Conservation (phyloP, 495 filamentous ascomycete genomes). For the Aspergillus egyptiacus region DNA sequence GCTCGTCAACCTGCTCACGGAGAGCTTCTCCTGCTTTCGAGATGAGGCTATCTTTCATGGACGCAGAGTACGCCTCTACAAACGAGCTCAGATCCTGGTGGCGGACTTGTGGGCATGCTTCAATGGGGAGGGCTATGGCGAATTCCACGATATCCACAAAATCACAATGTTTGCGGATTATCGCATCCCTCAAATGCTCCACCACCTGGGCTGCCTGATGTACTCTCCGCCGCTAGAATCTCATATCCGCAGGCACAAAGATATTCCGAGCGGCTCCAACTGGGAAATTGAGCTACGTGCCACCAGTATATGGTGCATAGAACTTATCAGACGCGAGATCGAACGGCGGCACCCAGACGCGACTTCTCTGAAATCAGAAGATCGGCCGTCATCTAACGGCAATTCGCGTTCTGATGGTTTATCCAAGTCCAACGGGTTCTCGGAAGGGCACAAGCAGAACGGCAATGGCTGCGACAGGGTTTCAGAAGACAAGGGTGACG, state of each 20-base stretch:
- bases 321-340: conserved; percentile 84
- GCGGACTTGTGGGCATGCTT: conserved; percentile 96
- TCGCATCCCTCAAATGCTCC: conserved; percentile 87
- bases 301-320: conserved; percentile 89
- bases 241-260: conserved; percentile 55
- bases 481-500: conserved; percentile 4
- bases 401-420: neutral
- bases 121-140: conserved; percentile 68
- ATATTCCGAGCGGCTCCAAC: conserved; percentile 61
- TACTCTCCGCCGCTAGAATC: conserved; percentile 75
- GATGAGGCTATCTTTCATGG: conserved; percentile 72
- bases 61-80: conserved; percentile 73
- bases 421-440: neutral
- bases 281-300: conserved; percentile 90
- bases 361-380: conserved; percentile 18
- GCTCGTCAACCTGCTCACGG: conserved; percentile 74
- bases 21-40: conserved; percentile 77
- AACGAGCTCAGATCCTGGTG: conserved; percentile 91
- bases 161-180: conserved; percentile 99
- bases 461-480: neutral
- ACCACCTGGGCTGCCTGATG: conserved; percentile 71
- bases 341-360: conserved; percentile 60
- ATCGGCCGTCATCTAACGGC: neutral
- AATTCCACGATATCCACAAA: conserved; percentile 86
- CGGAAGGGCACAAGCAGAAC: conserved; percentile 4